A percentile compares a stretch with the other conserved stretches of the same genome.
Evolutionary conservation across 148 eudicot genomes (phyloP).

Genomic region (Rhododendron kiyosumense): DNA sequence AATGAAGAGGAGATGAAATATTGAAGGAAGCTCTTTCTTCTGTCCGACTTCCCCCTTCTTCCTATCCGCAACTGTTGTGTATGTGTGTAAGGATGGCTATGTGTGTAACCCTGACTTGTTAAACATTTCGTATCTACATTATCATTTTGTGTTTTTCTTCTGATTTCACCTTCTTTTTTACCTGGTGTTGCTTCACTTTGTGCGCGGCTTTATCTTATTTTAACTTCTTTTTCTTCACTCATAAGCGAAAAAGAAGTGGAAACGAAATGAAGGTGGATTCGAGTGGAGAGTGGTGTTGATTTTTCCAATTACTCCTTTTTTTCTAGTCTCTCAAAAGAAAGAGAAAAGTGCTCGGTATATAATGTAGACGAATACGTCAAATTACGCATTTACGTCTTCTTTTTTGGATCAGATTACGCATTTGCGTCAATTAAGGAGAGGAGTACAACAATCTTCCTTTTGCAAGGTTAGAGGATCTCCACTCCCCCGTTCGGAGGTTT

Average conservation of each 20-base stretch:
- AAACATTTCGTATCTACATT: background rate
- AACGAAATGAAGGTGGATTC: background rate
- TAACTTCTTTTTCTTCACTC: background rate
- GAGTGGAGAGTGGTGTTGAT: too few relatives aligned
- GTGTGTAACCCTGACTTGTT: background rate
- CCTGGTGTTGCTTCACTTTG: background rate
- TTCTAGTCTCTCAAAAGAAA: too few relatives aligned
- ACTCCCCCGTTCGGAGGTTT: background rate
- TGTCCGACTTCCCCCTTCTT: background rate
- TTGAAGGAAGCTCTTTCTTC: background rate
- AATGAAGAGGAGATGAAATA: background rate
- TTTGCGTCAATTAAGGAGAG: background rate
- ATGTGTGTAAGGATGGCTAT: background rate
- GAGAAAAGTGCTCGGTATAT: too few relatives aligned
- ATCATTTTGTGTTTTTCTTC: background rate
- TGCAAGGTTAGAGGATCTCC: background rate
- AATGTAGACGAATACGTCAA: too few relatives aligned
- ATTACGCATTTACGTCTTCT: too few relatives aligned
- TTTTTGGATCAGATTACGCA: too few relatives aligned
- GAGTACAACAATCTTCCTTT: background rate
- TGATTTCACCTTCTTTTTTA: background rate
- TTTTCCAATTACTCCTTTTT: too few relatives aligned
- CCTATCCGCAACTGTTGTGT: background rate
- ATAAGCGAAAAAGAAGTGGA: background rate
- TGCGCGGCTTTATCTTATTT: background rate